A percentile compares a stretch with the other conserved stretches of the same genome.
Conservation (phyloP, 2,329 filamentous ascomycete species). For the Fusarium sororula region DNA sequence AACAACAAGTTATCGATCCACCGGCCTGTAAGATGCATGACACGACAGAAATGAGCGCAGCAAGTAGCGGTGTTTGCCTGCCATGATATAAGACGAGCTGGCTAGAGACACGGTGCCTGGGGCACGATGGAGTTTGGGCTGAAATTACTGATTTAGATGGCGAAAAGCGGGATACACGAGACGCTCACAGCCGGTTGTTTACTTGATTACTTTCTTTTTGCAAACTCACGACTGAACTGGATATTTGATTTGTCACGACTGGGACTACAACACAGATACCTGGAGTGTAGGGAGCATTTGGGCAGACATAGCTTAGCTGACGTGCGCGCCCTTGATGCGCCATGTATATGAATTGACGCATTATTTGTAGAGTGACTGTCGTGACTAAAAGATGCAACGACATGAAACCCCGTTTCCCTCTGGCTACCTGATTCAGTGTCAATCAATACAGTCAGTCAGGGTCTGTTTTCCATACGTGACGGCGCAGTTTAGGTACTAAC, state of each 20-base stretch:
- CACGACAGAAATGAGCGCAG: neutral
- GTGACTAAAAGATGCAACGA: neutral
- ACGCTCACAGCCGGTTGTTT: conserved; percentile 30
- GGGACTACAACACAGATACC: conserved; percentile 36
- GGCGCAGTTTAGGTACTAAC: neutral
- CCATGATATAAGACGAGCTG: neutral
- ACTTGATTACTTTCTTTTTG: neutral
- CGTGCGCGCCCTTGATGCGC: conserved; percentile 12
- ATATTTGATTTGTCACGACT: conserved; percentile 9
- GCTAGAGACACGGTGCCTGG: conserved; percentile 12
- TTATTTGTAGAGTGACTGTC: neutral
- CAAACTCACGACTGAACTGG: conserved; percentile 8
- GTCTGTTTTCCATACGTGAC: neutral
- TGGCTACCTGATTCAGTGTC: neutral
- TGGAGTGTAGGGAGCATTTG: conserved; percentile 28
- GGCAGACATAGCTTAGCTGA: conserved; percentile 10
- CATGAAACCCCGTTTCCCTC: neutral
- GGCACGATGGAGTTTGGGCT: conserved; percentile 29
- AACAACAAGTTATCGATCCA: neutral
- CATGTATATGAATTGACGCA: conserved; percentile 35
- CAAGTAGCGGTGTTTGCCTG: neutral
- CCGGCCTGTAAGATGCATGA: neutral
- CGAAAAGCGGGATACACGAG: conserved; percentile 39
- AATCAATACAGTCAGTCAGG: neutral
- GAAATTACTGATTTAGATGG: conserved; percentile 25